Evolutionary conservation across 306 rosid species (phyloP).

Genomic region (Mimosa bimucronata): DNA sequence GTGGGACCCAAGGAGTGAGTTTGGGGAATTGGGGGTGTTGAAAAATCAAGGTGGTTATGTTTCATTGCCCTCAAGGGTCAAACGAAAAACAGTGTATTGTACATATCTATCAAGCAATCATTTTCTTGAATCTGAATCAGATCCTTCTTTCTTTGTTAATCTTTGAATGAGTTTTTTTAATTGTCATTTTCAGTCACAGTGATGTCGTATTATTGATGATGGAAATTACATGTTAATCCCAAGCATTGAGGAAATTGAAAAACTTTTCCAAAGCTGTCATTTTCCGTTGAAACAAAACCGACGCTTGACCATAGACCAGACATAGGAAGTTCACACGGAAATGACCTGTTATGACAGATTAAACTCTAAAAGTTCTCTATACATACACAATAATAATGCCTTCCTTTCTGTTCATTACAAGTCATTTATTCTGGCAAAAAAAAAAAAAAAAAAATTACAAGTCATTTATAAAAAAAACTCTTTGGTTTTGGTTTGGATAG

Average conservation of each 20-base stretch:
- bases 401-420: too few species aligned
- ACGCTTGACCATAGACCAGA: not conserved
- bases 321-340: not conserved
- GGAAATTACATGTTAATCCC: not conserved
- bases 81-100: conserved; percentile 38
- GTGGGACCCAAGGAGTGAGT: conserved; percentile 40
- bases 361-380: not conserved
- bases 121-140: not conserved
- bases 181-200: not conserved
- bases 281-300: not conserved
- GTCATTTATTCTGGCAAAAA: too few species aligned
- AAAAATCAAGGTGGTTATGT: conserved; percentile 42
- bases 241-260: not conserved
- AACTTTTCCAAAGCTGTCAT: not conserved
- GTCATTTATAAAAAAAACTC: too few species aligned
- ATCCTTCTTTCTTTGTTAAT: not conserved
- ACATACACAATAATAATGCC: not conserved
- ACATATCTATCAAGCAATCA: conserved; percentile 21
- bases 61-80: conserved; percentile 17
- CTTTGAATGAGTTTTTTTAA: not conserved
- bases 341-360: not conserved
- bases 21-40: conserved; percentile 41
- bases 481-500: too few species aligned
- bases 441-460: too few species aligned
- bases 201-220: not conserved